Evolutionary conservation across 768 basidiomycete genomes (phyloP).

Genomic region (Amanita subjunquillea): DNA sequence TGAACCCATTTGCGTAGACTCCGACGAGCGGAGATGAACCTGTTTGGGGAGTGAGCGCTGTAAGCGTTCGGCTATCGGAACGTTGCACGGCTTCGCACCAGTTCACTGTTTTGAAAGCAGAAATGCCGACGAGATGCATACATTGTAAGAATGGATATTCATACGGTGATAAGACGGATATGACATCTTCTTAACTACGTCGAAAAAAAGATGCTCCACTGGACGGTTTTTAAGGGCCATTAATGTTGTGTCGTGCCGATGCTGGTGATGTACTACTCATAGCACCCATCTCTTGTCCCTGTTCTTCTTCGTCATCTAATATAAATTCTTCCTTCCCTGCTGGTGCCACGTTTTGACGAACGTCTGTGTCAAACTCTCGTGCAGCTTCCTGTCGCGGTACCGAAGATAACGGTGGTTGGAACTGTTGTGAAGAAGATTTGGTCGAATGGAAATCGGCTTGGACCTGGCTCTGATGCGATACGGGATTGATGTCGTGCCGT

Average conservation of each 20-base stretch:
- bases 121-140: neutral
- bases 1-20: neutral
- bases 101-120: neutral
- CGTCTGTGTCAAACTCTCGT: conserved; percentile 7
- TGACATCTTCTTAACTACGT: neutral
- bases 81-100: neutral
- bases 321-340: conserved; percentile 27
- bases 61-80: neutral
- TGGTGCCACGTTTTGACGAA: conserved; percentile 9
- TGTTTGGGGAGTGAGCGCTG: neutral
- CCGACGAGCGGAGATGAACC: neutral
- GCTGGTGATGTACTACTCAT: neutral
- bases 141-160: neutral
- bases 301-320: conserved; percentile 21
- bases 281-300: conserved; percentile 13
- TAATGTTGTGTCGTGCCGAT: neutral
- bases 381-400: conserved; percentile 4
- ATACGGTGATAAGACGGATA: neutral
- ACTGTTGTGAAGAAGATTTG: neutral
- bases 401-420: conserved; percentile 3
- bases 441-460: conserved; percentile 9
- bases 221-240: neutral
- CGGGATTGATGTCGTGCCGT: conserved; percentile 23
- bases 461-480: conserved; percentile 31
- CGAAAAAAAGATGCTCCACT: neutral